A percentile compares a stretch with the other conserved stretches of the same genome.
phyloP scores from a whole-genome alignment of 129 eudicot genomes.

The Flaveria trinervia region DNA sequence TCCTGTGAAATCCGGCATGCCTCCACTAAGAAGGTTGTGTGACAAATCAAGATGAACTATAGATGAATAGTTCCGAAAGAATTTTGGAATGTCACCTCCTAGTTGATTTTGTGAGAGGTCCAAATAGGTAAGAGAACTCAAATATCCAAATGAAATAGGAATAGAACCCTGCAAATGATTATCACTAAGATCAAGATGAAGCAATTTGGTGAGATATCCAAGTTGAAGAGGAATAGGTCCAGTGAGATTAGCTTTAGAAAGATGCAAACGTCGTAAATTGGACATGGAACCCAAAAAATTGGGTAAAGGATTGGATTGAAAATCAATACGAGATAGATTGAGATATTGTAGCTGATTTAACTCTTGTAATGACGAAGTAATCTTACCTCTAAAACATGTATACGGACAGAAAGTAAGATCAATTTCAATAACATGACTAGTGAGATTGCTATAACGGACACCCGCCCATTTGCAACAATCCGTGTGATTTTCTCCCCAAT shows the following conservation, averaged over 20 bases:
- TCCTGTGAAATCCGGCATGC: constrained; percentile 12
- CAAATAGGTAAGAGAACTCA: constrained; percentile 15
- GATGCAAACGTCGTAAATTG: constrained; percentile 19
- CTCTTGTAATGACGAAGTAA: constrained; percentile 28
- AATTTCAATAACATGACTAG: constrained; percentile 36
- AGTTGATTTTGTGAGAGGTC: constrained; percentile 8
- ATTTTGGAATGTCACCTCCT: constrained; percentile 20
- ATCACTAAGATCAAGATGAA: constrained; percentile 17
- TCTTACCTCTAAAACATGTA: constrained; percentile 9
- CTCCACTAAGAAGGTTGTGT: constrained; percentile 27
- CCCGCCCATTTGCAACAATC: constrained; percentile 51
- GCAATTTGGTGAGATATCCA: constrained; percentile 29
- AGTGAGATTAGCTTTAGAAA: not conserved
- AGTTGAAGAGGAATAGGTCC: constrained; percentile 31
- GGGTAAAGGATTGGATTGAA: constrained; percentile 11
- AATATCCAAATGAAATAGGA: constrained; percentile 25
- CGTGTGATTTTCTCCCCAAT: constrained; percentile 36
- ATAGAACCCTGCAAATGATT: constrained; percentile 6
- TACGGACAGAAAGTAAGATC: constrained; percentile 1
- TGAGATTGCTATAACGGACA: constrained; percentile 28
- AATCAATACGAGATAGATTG: not conserved
- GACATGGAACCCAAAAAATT: constrained; percentile 28
- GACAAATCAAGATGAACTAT: constrained; percentile 17
- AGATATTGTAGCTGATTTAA: constrained; percentile 25
- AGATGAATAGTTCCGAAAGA: constrained; percentile 18